phyloP scores from a whole-genome alignment of 768 basidiomycete genomes.

The Tubosaeta sp. region DNA sequence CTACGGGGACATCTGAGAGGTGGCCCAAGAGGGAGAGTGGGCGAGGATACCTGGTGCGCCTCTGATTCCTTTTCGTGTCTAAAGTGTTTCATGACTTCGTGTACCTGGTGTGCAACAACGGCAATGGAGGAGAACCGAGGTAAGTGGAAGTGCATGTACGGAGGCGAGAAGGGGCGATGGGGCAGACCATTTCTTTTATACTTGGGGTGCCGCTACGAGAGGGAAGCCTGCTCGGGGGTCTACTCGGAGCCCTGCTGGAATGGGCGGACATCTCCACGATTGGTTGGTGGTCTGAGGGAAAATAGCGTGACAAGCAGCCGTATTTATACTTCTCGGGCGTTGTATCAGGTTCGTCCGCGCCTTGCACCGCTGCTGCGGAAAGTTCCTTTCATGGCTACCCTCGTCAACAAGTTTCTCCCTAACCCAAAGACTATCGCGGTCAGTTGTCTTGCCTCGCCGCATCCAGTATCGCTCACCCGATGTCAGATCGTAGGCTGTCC shows the following conservation, averaged over 20 bases:
- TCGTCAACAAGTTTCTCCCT: constrained; percentile 29
- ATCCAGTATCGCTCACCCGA: constrained; percentile 7
- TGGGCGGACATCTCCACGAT: constrained; percentile 21
- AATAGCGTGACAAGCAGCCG: constrained; percentile 4
- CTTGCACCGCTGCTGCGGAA: neutral
- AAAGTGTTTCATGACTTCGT: constrained; percentile 61
- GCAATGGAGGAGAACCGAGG: constrained; percentile 28
- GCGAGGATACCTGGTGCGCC: constrained; percentile 64
- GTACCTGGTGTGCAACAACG: constrained; percentile 50
- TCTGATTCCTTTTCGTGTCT: constrained; percentile 82
- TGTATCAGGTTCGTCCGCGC: neutral
- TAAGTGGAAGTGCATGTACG: constrained; percentile 28
- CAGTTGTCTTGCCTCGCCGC: constrained; percentile 32
- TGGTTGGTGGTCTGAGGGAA: constrained; percentile 16
- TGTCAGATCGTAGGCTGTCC: constrained; percentile 88
- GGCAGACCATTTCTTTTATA: constrained; percentile 42
- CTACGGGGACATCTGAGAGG: constrained; percentile 33
- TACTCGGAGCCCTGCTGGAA: constrained; percentile 26
- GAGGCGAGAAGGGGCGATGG: neutral
- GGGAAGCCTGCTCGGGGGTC: constrained; percentile 25
- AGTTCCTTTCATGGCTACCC: constrained; percentile 22
- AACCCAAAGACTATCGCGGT: constrained; percentile 79
- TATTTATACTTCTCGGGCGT: constrained; percentile 20
- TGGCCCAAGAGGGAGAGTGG: neutral
- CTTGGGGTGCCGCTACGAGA: constrained; percentile 38